Percentiles rank a stretch among this genome's conserved stretches.
These are phyloP conservation scores for Lupinus albus DNA, from an alignment of 306 rosid genomes.

Conservation along the genomic window DNA sequence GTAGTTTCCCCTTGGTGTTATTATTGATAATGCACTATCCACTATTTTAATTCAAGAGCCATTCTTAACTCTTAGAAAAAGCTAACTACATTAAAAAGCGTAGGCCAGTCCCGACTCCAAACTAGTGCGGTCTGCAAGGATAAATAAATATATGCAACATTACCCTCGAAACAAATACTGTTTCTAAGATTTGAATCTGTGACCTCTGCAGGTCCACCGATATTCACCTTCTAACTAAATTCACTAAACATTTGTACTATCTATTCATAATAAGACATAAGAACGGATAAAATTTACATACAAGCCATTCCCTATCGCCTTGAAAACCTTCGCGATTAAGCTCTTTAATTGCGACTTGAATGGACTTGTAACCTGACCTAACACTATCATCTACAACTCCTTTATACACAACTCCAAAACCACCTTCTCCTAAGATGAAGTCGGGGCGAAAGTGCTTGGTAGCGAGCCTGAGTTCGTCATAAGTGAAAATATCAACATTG, in stretches of 20 bases:
- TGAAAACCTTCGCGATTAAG: slow-evolving; percentile 96
- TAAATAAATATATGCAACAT: too few relatives aligned
- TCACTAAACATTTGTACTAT: not conserved
- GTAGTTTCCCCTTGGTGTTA: too few relatives aligned
- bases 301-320: slow-evolving; percentile 99
- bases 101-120: too few relatives aligned
- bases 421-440: slow-evolving; percentile 89
- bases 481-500: slow-evolving; percentile 72
- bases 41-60: not conserved
- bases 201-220: too few relatives aligned
- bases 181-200: too few relatives aligned
- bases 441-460: slow-evolving; percentile 86
- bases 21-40: not conserved
- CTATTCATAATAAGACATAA: not conserved
- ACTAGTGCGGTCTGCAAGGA: too few relatives aligned
- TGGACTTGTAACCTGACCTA: slow-evolving; percentile 59
- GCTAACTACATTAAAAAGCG: too few relatives aligned
- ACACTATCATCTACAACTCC: slow-evolving; percentile 77
- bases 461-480: slow-evolving; percentile 71
- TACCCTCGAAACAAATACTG: too few relatives aligned
- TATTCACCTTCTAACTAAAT: not conserved
- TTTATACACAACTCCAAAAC: slow-evolving; percentile 94
- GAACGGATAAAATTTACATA: slow-evolving; percentile 48
- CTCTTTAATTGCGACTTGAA: slow-evolving; percentile 90
- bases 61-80: not conserved